phyloP scores from a whole-genome alignment of 805 yeast genomes.

The Myxozyma lipomycoides region DNA sequence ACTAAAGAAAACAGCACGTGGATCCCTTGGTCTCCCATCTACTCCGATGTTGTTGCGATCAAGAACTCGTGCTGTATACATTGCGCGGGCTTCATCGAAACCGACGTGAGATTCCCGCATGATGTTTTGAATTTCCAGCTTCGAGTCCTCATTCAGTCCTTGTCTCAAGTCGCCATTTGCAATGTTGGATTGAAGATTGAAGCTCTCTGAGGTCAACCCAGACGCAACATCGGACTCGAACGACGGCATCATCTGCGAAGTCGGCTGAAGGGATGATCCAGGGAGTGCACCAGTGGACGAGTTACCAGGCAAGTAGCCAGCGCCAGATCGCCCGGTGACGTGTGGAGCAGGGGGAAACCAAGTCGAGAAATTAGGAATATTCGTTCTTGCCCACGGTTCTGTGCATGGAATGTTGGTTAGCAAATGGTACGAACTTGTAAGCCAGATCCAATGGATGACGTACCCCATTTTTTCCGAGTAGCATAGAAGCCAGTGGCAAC shows the following conservation, averaged over 20 bases:
- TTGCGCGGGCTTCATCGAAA: constrained; percentile 67
- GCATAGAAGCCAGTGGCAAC: constrained; percentile 15
- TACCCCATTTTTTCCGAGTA: constrained; percentile 23
- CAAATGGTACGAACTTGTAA: background rate
- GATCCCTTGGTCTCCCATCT: constrained; percentile 66
- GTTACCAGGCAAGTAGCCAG: constrained; percentile 24
- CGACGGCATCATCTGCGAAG: constrained; percentile 11
- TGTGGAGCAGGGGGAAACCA: constrained; percentile 5
- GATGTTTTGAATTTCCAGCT: constrained; percentile 47
- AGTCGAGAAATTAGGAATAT: constrained; percentile 7
- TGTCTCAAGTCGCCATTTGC: constrained; percentile 50
- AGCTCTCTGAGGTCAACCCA: constrained; percentile 58
- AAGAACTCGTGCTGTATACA: constrained; percentile 47
- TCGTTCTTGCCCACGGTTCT: constrained; percentile 15
- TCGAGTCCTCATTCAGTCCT: constrained; percentile 60
- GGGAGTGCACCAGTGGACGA: constrained; percentile 21
- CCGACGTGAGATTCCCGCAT: constrained; percentile 51
- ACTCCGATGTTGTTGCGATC: constrained; percentile 52
- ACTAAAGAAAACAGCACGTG: constrained; percentile 48
- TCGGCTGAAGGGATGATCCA: constrained; percentile 13
- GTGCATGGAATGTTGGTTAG: background rate
- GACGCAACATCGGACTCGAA: constrained; percentile 50
- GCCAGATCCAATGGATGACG: background rate
- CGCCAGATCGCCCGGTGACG: constrained; percentile 19
- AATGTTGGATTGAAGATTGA: constrained; percentile 49